Evolutionary conservation across 2,329 filamentous ascomycete species (phyloP).

Genomic region (Coleophoma eucalyptorum): DNA sequence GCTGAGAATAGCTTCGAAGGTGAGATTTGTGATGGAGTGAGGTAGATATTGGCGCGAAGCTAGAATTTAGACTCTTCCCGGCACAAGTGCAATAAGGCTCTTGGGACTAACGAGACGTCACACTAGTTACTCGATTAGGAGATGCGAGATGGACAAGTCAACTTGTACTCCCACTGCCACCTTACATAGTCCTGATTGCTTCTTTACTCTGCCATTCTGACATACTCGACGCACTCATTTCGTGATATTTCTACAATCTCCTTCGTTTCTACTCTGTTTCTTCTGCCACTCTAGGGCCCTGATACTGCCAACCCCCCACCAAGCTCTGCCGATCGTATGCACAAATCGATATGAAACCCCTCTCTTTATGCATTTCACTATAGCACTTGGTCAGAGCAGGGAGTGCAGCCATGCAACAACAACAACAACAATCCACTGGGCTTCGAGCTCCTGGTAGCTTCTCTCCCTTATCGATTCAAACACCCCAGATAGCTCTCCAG

Average conservation of each 20-base stretch:
- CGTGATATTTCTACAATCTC: neutral
- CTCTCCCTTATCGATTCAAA: slow-evolving; percentile 24
- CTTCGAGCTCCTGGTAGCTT: slow-evolving; percentile 26
- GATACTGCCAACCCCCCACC: neutral
- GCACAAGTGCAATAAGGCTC: too few species aligned
- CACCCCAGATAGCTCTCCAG: slow-evolving; percentile 17
- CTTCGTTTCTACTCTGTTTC: neutral
- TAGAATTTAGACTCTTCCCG: neutral
- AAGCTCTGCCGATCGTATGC: neutral
- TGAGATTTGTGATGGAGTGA: neutral
- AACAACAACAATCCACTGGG: slow-evolving; percentile 17
- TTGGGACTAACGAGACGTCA: neutral
- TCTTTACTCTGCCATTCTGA: too few species aligned
- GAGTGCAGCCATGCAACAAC: slow-evolving; percentile 16
- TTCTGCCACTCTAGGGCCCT: neutral
- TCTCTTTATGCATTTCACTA: slow-evolving; percentile 14
- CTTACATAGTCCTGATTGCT: too few species aligned
- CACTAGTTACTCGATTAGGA: neutral
- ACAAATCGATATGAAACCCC: slow-evolving; percentile 17
- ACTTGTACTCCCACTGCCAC: too few species aligned
- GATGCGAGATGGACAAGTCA: too few species aligned
- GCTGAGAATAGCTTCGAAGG: neutral
- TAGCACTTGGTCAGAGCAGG: neutral
- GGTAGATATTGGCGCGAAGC: neutral
- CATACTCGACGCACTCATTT: neutral